Evolutionary conservation across 306 rosid genomes (phyloP).

Genomic region (Spatholobus suberectus): DNA sequence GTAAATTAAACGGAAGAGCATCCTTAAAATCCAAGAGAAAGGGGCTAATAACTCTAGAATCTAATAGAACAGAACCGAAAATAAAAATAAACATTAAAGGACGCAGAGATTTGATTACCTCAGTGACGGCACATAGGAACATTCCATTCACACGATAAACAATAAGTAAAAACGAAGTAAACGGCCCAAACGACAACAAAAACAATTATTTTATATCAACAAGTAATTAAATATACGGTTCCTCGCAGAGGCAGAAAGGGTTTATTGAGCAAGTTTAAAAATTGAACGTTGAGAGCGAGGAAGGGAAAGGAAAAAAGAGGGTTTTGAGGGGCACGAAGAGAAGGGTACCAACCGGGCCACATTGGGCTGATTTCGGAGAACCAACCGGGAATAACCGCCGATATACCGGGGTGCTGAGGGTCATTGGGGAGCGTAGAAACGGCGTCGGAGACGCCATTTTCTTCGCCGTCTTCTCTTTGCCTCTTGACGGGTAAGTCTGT

Average conservation of each 20-base stretch:
- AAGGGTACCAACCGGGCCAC: conserved; percentile 92
- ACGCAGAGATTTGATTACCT: neutral
- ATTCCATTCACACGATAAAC: neutral
- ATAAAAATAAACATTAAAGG: neutral
- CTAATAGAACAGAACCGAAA: neutral
- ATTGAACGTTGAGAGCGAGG: neutral
- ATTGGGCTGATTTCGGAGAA: conserved; percentile 98
- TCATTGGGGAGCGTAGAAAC: conserved; percentile 46
- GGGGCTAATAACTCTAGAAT: neutral
- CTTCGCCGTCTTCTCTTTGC: conserved; percentile 61
- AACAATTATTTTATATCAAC: neutral
- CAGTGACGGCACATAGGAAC: too few relatives aligned
- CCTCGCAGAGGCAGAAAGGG: neutral
- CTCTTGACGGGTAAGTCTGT: conserved; percentile 68
- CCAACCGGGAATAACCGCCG: conserved; percentile 93
- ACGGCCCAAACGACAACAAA: neutral
- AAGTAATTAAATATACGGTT: neutral
- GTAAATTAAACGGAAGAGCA: neutral
- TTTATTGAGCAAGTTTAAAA: neutral
- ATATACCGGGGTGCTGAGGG: conserved; percentile 53
- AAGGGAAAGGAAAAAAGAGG: conserved; percentile 10
- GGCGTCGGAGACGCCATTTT: conserved; percentile 49
- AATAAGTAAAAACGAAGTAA: too few relatives aligned
- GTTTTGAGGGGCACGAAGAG: neutral
- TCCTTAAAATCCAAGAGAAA: neutral